Evolutionary conservation across 345 rosid genomes (phyloP), one percentile per base, ranked within the genome.

Genomic region (Arabidopsis arenosa): DNA sequence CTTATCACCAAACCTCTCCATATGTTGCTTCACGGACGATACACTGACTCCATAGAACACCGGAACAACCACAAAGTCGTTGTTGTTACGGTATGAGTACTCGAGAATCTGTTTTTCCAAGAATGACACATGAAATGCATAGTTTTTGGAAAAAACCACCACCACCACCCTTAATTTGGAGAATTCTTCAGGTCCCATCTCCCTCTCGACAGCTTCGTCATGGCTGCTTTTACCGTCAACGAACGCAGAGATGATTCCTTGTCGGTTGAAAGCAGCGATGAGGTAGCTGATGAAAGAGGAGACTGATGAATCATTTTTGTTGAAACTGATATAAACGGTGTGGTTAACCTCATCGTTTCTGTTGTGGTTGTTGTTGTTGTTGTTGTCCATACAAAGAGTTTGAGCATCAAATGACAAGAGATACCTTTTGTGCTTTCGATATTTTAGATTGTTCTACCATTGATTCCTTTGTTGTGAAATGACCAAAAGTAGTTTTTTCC

Each of bases 211-310:
- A 37, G 64, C 64, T 59, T 59, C 64, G 37, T 5, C 64, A 63
- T 43, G 9, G 52, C 67, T 63, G 67, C 52, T 41, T 63, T 43
- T 43, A 43, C 51, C 37, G 11, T 23, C 21, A 44, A 63, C 1
- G 21, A 63, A 44, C 13, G 14, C 39, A 26, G 14, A 63, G 11
- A 23, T 35, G 41, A 63, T 63, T 14, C 68, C 68, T 63, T 30
- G 53, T 0, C 68, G 26, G 21, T 41, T 5, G 5, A 63, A 63
- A 63, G 68, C 40, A 44, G 39, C 68, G 5, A 45, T 63, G 52
- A 63, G 39, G 54, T 63, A 63, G 68, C 39, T 63, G 40, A 63
- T 28, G 39, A 63, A 44, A 30, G 53, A 63, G 23, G 54, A 63
- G 53, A 64, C 15, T 43, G 55, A 64, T 64, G 55, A 64, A 47